These are phyloP conservation scores for Wickerhamiella bombiphila DNA, from an alignment of 805 yeast genomes.

Conservation along the genomic window DNA sequence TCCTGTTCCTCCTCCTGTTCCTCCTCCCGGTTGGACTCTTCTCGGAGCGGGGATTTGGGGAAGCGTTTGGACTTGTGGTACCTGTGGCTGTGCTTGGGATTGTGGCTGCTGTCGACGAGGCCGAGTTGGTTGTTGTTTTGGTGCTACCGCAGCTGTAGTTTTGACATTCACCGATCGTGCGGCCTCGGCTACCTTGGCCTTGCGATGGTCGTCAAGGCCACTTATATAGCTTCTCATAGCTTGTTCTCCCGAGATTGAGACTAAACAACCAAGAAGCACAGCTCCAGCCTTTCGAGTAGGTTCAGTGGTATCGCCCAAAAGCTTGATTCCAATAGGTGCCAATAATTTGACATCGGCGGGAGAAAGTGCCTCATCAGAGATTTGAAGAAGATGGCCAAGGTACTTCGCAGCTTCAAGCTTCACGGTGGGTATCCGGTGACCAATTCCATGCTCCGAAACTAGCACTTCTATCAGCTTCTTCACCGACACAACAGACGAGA, in stretches of 20 bases:
- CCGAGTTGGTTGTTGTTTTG: slow-evolving; percentile 7
- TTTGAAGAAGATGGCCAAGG: slow-evolving; percentile 46
- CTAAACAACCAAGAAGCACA: slow-evolving; percentile 62
- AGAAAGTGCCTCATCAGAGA: slow-evolving; percentile 35
- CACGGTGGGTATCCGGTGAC: slow-evolving; percentile 72
- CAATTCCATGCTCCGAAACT: slow-evolving; percentile 37
- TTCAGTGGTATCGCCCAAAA: slow-evolving; percentile 72
- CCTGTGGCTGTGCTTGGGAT: slow-evolving; percentile 1
- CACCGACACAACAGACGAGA: slow-evolving; percentile 33
- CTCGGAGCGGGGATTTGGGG: too few species aligned
- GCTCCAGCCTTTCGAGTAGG: slow-evolving; percentile 69
- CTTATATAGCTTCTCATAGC: slow-evolving; percentile 46
- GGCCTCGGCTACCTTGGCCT: slow-evolving; percentile 49
- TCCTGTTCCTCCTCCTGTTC: too few species aligned
- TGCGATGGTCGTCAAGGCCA: slow-evolving; percentile 63
- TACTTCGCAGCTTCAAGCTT: slow-evolving; percentile 55
- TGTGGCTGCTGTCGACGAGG: not conserved
- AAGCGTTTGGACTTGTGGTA: too few species aligned
- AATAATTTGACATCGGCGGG: slow-evolving; percentile 41
- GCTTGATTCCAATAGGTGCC: slow-evolving; percentile 40
- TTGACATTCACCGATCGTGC: slow-evolving; percentile 42
- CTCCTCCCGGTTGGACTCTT: too few species aligned
- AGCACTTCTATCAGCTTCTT: slow-evolving; percentile 6
- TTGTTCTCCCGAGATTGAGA: slow-evolving; percentile 70
- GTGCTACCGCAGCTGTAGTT: slow-evolving; percentile 24